A percentile compares a stretch with the other conserved stretches of the same genome.
Conservation (phyloP, 1,284 basidiomycete genomes). For the Xerocomus nothofagi region DNA sequence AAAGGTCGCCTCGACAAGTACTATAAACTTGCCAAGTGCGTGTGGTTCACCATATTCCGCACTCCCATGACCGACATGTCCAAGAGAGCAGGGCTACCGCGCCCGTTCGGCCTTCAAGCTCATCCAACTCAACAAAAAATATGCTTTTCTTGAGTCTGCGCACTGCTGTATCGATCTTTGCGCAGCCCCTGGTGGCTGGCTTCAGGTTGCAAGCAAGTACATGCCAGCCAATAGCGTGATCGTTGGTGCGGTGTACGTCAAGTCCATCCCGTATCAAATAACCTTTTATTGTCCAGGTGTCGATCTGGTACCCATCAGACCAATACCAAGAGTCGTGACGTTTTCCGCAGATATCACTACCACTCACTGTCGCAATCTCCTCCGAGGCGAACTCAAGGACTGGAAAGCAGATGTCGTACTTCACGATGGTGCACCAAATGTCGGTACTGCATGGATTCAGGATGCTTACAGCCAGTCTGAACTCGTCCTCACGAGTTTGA, state of each 20-base stretch:
- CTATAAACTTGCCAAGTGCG: slow-evolving; percentile 89
- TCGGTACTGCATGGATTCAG: slow-evolving; percentile 99
- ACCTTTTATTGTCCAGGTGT: slow-evolving; percentile 59
- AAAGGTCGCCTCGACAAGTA: slow-evolving; percentile 96
- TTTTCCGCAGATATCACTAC: slow-evolving; percentile 98
- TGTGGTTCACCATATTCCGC: slow-evolving; percentile 12
- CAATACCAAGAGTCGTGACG: slow-evolving; percentile 91
- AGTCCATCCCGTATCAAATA: slow-evolving; percentile 12
- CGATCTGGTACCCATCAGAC: slow-evolving; percentile 95
- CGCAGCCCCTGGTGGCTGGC: slow-evolving; percentile 98
- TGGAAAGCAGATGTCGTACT: slow-evolving; percentile 99
- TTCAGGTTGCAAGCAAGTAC: slow-evolving; percentile 98
- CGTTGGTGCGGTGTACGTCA: slow-evolving; percentile 61
- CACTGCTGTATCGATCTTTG: slow-evolving; percentile 98
- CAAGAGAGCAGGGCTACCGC: slow-evolving; percentile 96
- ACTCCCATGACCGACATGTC: slow-evolving; percentile 11
- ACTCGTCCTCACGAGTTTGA: slow-evolving; percentile 93
- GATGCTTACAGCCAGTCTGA: slow-evolving; percentile 98
- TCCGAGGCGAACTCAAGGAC: slow-evolving; percentile 91
- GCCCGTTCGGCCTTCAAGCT: slow-evolving; percentile 99
- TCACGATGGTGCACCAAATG: slow-evolving; percentile 99
- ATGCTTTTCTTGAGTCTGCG: slow-evolving; percentile 86
- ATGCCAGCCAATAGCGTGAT: slow-evolving; percentile 97
- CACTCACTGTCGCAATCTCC: slow-evolving; percentile 82
- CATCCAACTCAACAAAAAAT: slow-evolving; percentile 99